A percentile compares a stretch with the other conserved stretches of the same genome.
Evolutionary conservation across 2,329 filamentous ascomycete species (phyloP).

Genomic region (Xylaria sp.): DNA sequence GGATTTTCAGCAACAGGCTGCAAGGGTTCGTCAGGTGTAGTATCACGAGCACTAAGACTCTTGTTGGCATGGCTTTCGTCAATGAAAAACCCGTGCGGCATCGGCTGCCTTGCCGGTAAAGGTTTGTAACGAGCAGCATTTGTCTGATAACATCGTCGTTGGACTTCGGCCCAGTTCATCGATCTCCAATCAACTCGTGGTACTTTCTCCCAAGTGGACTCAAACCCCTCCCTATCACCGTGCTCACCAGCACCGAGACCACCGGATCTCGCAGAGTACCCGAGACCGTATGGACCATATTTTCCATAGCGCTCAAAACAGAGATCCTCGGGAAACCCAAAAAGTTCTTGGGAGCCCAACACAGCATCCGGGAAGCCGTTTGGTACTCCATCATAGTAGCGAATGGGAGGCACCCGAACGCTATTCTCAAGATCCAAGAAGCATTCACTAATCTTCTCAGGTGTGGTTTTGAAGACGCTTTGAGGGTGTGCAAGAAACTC

Average conservation of each 20-base stretch:
- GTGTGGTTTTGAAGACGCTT: constrained; percentile 51
- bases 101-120: constrained; percentile 53
- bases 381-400: constrained; percentile 81
- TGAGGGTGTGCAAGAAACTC: constrained; percentile 61
- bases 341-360: constrained; percentile 85
- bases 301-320: constrained; percentile 94
- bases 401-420: constrained; percentile 74
- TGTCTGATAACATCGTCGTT: constrained; percentile 76
- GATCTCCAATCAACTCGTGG: constrained; percentile 80
- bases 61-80: constrained; percentile 50
- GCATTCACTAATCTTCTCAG: constrained; percentile 76
- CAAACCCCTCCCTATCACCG: constrained; percentile 83
- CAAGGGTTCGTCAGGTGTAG: constrained; percentile 33
- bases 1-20: constrained; percentile 28
- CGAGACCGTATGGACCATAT: constrained; percentile 88
- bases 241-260: constrained; percentile 88
- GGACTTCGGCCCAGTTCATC: constrained; percentile 82
- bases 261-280: constrained; percentile 81
- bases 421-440: constrained; percentile 77
- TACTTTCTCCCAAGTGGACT: constrained; percentile 77
- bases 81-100: constrained; percentile 64
- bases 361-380: constrained; percentile 85
- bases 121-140: constrained; percentile 77
- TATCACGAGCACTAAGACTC: constrained; percentile 44
- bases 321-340: constrained; percentile 83